Conservation (phyloP, 306 rosid species). For the Calophaca sinica region DNA sequence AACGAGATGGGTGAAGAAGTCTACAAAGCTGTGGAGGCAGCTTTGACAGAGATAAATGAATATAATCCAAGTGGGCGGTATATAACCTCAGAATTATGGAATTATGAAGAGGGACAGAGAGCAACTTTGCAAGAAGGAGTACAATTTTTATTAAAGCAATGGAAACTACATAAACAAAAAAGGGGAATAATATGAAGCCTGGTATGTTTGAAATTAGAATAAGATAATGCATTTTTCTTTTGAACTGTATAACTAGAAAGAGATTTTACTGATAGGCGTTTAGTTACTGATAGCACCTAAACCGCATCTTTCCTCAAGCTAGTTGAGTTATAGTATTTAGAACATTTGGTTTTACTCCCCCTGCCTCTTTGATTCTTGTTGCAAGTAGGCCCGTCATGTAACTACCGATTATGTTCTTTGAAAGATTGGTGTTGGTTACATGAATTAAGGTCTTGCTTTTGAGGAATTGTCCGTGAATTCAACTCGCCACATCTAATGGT, state of each 20-base stretch:
- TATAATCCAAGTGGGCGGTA: slow-evolving; percentile 71
- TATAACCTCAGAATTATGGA: slow-evolving; percentile 62
- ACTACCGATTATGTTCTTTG: slow-evolving; percentile 13
- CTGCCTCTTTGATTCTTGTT: too few species aligned
- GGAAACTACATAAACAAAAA: slow-evolving; percentile 48
- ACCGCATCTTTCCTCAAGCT: too few species aligned
- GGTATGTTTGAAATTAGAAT: slow-evolving; percentile 22
- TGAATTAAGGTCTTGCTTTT: slow-evolving; percentile 35
- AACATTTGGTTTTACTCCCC: too few species aligned
- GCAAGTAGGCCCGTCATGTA: neutral
- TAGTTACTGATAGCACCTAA: neutral
- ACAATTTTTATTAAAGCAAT: slow-evolving; percentile 49
- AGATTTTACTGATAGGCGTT: neutral
- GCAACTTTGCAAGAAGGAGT: slow-evolving; percentile 61
- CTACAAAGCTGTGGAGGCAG: slow-evolving; percentile 57
- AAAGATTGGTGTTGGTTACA: slow-evolving; percentile 40
- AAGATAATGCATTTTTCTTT: slow-evolving; percentile 17
- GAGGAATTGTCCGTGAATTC: slow-evolving; percentile 32
- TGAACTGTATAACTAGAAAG: slow-evolving; percentile 3
- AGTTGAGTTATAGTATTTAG: too few species aligned
- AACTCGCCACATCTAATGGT: neutral
- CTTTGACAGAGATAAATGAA: slow-evolving; percentile 64
- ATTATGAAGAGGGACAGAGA: slow-evolving; percentile 54
- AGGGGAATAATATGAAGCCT: slow-evolving; percentile 45
- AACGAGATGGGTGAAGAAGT: slow-evolving; percentile 56